These are phyloP conservation scores for Pichia paraexigua DNA, from an alignment of 805 yeast species.

Conservation along the genomic window DNA sequence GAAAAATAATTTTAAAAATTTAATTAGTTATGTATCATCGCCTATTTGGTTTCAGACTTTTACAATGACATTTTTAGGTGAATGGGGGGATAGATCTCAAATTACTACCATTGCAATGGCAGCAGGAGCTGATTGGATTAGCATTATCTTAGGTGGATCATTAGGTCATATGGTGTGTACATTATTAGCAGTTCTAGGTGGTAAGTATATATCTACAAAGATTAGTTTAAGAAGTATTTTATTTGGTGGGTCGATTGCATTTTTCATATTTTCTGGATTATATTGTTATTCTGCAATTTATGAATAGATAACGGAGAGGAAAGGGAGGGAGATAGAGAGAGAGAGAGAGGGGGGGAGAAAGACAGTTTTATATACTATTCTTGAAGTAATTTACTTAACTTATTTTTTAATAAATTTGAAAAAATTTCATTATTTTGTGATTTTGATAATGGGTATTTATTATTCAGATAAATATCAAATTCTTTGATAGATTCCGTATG, in stretches of 20 bases:
- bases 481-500: conserved; percentile 4
- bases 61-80: conserved; percentile 92
- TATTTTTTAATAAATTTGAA: background rate
- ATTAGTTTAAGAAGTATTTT: conserved; percentile 91
- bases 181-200: conserved; percentile 86
- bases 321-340: too few species aligned
- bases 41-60: conserved; percentile 94
- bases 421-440: background rate
- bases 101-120: conserved; percentile 98
- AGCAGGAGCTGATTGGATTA: conserved; percentile 89
- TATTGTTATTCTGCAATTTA: conserved; percentile 65
- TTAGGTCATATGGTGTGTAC: conserved; percentile 88
- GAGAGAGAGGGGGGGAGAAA: too few species aligned
- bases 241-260: conserved; percentile 82
- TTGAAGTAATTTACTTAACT: background rate
- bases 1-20: conserved; percentile 34
- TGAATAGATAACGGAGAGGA: conserved; percentile 12
- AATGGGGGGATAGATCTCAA: conserved; percentile 99
- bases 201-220: conserved; percentile 79
- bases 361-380: too few species aligned
- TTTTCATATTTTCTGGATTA: conserved; percentile 71
- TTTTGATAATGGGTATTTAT: conserved; percentile 1
- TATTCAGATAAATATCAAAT: conserved; percentile 31
- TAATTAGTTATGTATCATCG: conserved; percentile 60
- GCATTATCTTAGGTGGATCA: conserved; percentile 80